These are phyloP conservation scores for Lithospermum erythrorhizon DNA, from an alignment of 257 asterid species.

Conservation along the genomic window DNA sequence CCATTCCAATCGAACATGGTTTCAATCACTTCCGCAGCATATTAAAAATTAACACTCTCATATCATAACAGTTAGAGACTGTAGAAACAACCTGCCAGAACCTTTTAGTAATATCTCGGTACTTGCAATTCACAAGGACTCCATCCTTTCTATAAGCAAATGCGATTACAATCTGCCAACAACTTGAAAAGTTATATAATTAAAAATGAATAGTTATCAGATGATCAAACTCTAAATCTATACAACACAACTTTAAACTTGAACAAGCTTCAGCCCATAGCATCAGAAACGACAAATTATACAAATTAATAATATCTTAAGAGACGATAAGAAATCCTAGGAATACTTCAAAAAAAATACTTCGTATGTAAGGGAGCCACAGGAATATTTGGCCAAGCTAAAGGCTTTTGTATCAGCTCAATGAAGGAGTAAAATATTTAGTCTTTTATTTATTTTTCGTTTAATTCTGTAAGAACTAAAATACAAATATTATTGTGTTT, in stretches of 20 bases:
- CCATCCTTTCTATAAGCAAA: constrained; percentile 71
- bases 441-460: neutral
- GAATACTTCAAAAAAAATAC: no score
- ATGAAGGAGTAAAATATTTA: neutral
- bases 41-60: neutral
- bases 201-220: neutral
- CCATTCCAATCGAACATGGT: neutral
- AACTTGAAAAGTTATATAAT: constrained; percentile 9
- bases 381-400: neutral
- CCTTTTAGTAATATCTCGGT: constrained; percentile 51
- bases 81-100: constrained; percentile 67
- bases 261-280: neutral
- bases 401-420: neutral
- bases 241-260: neutral
- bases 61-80: neutral
- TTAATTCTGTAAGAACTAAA: neutral
- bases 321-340: no score
- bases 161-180: constrained; percentile 60
- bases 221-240: neutral
- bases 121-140: constrained; percentile 78
- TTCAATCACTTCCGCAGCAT: neutral
- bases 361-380: no score
- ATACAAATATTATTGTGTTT: no score
- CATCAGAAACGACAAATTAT: neutral
- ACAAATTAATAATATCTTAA: no score